Base-by-base conservation (phyloP, 768 basidiomycete genomes). In the Pulveroboletus sp. region DNA sequence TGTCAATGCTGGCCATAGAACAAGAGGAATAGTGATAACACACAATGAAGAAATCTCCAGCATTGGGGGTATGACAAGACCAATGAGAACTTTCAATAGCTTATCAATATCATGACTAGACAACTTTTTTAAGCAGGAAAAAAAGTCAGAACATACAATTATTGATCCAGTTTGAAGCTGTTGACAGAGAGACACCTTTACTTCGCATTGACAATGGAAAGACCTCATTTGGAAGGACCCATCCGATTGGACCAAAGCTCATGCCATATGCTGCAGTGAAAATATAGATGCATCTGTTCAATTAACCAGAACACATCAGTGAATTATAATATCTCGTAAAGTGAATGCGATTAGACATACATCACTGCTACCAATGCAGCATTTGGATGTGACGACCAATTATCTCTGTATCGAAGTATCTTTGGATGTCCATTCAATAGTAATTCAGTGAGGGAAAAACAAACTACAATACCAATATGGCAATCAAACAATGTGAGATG, bases 121-220 rank as follows among this genome's bases (percentile, higher is more conserved):
- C 11, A 8, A 37, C 37, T 3, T 48, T 15, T 30, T 32, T 14
- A 10, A 21, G 12, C 14, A 39, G 2, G 18, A 26, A 8, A 48
- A 35, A 30, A 15, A 14, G 36, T 32, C 0, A 18, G 47, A 12
- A 66, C 76, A 2, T 43, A 84, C 85, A 92, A 51, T 92, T 92
- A 60, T 91, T 91, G 24, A 79, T 58, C 89, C 89, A 92, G 56
- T 88, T 89, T n/a, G 85, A 87, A 3, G 88, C 85, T 2, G 90
- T 92, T 17, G 88, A 83, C 18, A 94, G 59, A 21, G 89, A 81
- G 5, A 93, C 90, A 42, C 92, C 92, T 61, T 83, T 84, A 57
- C 86, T 85, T 54, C 90, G 75, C 69, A 88, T 76, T 3, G 86
- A 85, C 0, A 88, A 70, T 1, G 91, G 81, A 60, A 92, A 91